Evolutionary conservation across 116 monocot genomes (phyloP).

Genomic region (Papilionanthe hybrid): DNA sequence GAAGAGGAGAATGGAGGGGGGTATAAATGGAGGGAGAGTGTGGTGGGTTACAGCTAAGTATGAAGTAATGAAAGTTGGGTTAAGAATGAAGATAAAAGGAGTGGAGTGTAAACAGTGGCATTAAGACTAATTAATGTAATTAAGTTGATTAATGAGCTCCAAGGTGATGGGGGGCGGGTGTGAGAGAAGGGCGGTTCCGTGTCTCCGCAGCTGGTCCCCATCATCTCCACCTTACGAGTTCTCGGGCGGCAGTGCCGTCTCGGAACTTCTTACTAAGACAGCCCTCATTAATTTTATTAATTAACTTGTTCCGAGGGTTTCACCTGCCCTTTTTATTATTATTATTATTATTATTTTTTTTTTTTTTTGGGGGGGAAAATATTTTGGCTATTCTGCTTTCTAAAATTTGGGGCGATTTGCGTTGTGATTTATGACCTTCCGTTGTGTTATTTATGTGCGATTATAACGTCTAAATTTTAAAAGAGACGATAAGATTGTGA

Average conservation of each 20-base stretch:
- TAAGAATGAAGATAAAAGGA: conserved; percentile 2
- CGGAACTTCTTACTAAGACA: background rate
- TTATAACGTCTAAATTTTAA: too few species aligned
- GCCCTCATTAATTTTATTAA: background rate
- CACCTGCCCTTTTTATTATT: background rate
- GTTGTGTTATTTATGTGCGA: too few species aligned
- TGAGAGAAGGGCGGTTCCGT: conserved; percentile 29
- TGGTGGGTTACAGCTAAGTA: conserved; percentile 5
- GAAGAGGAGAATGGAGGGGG: conserved; percentile 16
- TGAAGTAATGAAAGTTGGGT: background rate
- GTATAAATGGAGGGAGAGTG: conserved; percentile 15
- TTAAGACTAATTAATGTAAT: background rate
- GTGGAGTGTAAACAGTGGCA: conserved; percentile 5
- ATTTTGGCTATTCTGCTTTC: too few species aligned
- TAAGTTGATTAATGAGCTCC: conserved; percentile 14
- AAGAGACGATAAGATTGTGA: too few species aligned
- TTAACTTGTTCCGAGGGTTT: background rate
- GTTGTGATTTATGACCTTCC: too few species aligned
- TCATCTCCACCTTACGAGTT: conserved; percentile 3
- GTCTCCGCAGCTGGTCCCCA: conserved; percentile 35
- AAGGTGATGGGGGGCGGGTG: conserved; percentile 23
- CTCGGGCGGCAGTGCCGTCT: conserved; percentile 4
- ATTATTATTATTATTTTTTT: background rate
- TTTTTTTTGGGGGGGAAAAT: too few species aligned
- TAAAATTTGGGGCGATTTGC: too few species aligned